Conservation (phyloP, 2,329 filamentous ascomycete species). For the Teratosphaeriaceae sp. region DNA sequence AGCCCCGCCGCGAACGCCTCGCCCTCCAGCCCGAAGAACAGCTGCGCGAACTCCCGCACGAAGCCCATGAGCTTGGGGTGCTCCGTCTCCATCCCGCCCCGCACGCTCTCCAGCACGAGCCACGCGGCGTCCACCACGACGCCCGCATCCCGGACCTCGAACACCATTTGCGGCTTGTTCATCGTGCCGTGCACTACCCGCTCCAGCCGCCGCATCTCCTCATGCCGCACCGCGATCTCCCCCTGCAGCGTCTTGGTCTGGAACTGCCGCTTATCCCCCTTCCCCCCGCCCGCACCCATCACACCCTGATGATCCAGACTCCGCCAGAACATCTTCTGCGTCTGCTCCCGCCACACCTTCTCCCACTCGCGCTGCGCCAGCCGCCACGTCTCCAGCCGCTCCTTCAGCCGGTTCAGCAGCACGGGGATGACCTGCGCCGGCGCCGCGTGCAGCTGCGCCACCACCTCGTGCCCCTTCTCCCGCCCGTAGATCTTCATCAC, state of each 20-base stretch:
- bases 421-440: conserved; percentile 86
- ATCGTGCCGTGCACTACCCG: conserved; percentile 21
- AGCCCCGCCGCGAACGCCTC: conserved; percentile 62
- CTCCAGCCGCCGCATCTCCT: conserved; percentile 70
- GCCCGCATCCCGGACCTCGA: conserved; percentile 56
- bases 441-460: conserved; percentile 75
- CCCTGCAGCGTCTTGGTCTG: conserved; percentile 85
- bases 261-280: conserved; percentile 83
- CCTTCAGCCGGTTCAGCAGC: conserved; percentile 80
- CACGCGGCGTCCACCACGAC: conserved; percentile 47
- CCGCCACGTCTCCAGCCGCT: conserved; percentile 97
- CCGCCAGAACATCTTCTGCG: conserved; percentile 89
- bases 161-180: conserved; percentile 58
- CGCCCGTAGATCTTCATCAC: conserved; percentile 95
- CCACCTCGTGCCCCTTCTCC: conserved; percentile 76
- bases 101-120: conserved; percentile 38
- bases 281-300: conserved; percentile 82
- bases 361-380: conserved; percentile 97
- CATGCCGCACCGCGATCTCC: conserved; percentile 85
- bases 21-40: conserved; percentile 44
- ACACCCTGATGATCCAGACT: conserved; percentile 96
- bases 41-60: conserved; percentile 43
- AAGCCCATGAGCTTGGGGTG: conserved; percentile 40
- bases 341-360: conserved; percentile 96
- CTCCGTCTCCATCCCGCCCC: conserved; percentile 38